Percentiles rank a stretch among this genome's conserved stretches.
These are phyloP conservation scores for Aspergillus biplanus DNA, from an alignment of 495 filamentous ascomycete species.

Conservation along the genomic window DNA sequence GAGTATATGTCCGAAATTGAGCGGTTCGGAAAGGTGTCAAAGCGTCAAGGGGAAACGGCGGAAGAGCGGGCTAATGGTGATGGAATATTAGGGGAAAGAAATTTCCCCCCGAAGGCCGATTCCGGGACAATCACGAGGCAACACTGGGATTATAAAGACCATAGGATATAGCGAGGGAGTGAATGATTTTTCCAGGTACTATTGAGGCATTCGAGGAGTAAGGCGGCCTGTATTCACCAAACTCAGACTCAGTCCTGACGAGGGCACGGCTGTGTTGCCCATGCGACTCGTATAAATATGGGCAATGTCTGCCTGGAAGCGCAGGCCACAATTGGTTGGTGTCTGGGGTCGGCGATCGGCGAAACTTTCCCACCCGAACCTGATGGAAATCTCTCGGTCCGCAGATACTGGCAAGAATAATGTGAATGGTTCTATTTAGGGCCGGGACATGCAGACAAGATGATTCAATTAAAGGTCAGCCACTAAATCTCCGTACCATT, in stretches of 20 bases:
- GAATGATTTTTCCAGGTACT: background rate
- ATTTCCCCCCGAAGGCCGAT: conserved; percentile 4
- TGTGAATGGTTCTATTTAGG: conserved; percentile 18
- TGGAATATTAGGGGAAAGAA: conserved; percentile 14
- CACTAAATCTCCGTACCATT: background rate
- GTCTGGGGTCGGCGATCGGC: conserved; percentile 33
- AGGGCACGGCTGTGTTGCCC: conserved; percentile 18
- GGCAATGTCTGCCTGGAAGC: conserved; percentile 2
- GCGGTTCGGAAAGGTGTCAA: conserved; percentile 8
- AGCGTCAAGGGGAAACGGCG: conserved; percentile 20
- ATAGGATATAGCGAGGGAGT: conserved; percentile 16
- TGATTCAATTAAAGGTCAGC: conserved; percentile 97
- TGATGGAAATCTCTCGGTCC: conserved; percentile 32
- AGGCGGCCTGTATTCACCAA: conserved; percentile 11
- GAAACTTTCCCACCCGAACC: conserved; percentile 28
- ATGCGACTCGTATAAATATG: conserved; percentile 5
- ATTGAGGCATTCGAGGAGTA: conserved; percentile 9
- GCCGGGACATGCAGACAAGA: conserved; percentile 55
- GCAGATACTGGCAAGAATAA: conserved; percentile 2
- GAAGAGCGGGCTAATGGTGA: conserved; percentile 14
- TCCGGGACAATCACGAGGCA: conserved; percentile 16
- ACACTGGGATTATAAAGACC: background rate
- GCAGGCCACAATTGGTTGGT: conserved; percentile 5
- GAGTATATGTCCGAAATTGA: conserved; percentile 4
- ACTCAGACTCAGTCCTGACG: conserved; percentile 8